Evolutionary conservation across 176 grass and related monocot genomes (phyloP), one percentile per base, ranked within the genome.

Genomic region (Sorghum bicolor): DNA sequence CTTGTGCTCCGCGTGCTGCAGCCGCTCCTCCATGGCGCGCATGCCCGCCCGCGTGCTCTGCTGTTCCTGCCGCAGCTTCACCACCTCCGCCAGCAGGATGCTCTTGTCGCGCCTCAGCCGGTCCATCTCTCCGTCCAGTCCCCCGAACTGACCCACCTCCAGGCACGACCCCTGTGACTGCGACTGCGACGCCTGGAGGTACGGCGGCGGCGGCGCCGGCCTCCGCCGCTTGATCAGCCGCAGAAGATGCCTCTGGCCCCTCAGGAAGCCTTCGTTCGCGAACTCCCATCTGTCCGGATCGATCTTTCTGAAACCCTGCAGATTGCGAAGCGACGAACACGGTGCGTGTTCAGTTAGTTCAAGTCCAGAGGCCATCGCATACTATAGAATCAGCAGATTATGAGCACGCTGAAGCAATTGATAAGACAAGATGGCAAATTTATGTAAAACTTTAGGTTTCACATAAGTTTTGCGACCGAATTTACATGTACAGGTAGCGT

Each of bases 241-340:
- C 6, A 95, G 83, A 22, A 95, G 92, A 17, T 93, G 84, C 22
- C 82, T 82, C 79, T 95, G 95, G 38, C 87, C 89, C 39, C 84
- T 80, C 2, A 98, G 76, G 84, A 98, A 98, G 19, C 86, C 86
- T 70, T 93, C 89, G 28, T 91, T 93, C 6, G 91, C 95, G 71
- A 98, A 98, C 66, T 98, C 95, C 95, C 95, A 95, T 72, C 83
- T 91, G 70, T 93, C 92, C 11, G 92, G 84, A 55, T 95, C 89
- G 8, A 93, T 77, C 77, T 98, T 98, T 83, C 87, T 94, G 78
- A 98, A 98, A 28, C 92, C 95, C 95, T 98, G 92, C 71, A 86
- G 20, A 44, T 77, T 65, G 39, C 75, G 57, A 78, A 11, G 38
- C 12, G 45, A 78, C 8, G n/a, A 79, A 38, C 50, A 70, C 33